These are phyloP conservation scores for Cytospora leucostoma DNA, from an alignment of 2,329 filamentous ascomycete genomes.

Conservation along the genomic window DNA sequence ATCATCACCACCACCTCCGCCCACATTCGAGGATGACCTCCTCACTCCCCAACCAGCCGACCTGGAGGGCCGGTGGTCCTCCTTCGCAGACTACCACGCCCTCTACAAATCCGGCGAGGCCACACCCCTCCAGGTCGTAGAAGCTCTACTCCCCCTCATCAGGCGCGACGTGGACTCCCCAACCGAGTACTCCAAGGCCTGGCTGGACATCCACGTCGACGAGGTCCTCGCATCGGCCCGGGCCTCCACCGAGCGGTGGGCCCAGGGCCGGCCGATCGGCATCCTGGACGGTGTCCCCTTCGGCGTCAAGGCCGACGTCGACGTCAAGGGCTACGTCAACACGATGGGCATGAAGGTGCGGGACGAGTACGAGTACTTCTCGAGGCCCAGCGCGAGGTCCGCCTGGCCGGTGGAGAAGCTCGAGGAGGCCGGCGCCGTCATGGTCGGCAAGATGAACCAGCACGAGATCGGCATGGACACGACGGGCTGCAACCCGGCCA, in stretches of 20 bases:
- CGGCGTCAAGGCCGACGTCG: constrained; percentile 79
- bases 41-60: constrained; percentile 43
- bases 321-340: constrained; percentile 69
- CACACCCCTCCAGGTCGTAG: constrained; percentile 71
- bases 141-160: constrained; percentile 72
- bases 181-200: constrained; percentile 69
- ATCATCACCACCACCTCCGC: constrained; percentile 33
- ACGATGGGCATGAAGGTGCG: constrained; percentile 66
- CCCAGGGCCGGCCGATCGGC: constrained; percentile 63
- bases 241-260: constrained; percentile 73
- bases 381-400: constrained; percentile 53
- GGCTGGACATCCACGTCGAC: constrained; percentile 66
- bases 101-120: constrained; percentile 69
- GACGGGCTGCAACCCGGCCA: constrained; percentile 77
- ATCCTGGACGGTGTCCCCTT: constrained; percentile 81
- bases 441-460: constrained; percentile 78
- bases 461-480: constrained; percentile 79
- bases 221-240: constrained; percentile 67
- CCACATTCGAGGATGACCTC: constrained; percentile 46
- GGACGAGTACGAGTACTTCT: constrained; percentile 54
- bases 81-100: constrained; percentile 74
- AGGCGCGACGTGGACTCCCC: constrained; percentile 55
- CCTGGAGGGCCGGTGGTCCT: constrained; percentile 60
- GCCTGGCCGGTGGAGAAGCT: constrained; percentile 72
- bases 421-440: constrained; percentile 72